Evolutionary conservation across 768 basidiomycete genomes (phyloP).

Genomic region (Boletus huronensis): DNA sequence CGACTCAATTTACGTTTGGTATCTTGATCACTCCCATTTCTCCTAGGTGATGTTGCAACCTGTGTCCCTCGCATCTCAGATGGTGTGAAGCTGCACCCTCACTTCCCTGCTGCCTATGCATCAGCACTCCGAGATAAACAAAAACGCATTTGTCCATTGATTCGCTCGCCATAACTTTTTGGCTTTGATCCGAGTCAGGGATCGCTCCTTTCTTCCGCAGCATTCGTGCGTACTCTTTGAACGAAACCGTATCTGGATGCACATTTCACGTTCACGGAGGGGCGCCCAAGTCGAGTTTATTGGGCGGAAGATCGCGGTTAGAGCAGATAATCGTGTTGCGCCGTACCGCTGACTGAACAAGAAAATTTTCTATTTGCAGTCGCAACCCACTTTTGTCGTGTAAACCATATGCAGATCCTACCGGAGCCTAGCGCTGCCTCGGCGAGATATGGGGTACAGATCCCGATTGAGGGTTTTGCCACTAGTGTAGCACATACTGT

Average conservation of each 20-base stretch:
- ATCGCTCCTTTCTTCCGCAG: slow-evolving; percentile 13
- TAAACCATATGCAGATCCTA: slow-evolving; percentile 11
- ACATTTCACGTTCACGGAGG: slow-evolving; percentile 6
- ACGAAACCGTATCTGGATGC: slow-evolving; percentile 11
- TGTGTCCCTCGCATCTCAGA: slow-evolving; percentile 9
- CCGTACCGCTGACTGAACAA: slow-evolving; percentile 8
- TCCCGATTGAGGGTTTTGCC: slow-evolving; percentile 8
- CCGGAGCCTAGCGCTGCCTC: not conserved
- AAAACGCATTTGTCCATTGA: slow-evolving; percentile 7
- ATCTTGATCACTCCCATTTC: slow-evolving; percentile 13
- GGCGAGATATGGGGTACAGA: slow-evolving; percentile 23
- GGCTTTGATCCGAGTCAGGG: slow-evolving; percentile 29
- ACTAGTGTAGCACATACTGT: slow-evolving; percentile 3
- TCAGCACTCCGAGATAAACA: slow-evolving; percentile 6
- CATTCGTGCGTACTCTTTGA: slow-evolving; percentile 4
- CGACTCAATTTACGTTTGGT: slow-evolving; percentile 24
- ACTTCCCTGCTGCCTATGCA: slow-evolving; percentile 1
- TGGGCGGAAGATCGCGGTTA: slow-evolving; percentile 14
- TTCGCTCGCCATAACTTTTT: slow-evolving; percentile 10
- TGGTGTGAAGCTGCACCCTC: slow-evolving; percentile 7
- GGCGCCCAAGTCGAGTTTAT: slow-evolving; percentile 4
- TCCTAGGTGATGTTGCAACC: slow-evolving; percentile 10
- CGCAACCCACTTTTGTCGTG: slow-evolving; percentile 8
- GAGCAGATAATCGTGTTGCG: slow-evolving; percentile 1
- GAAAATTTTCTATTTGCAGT: slow-evolving; percentile 16